Evolutionary conservation across 179 eudicot genomes (phyloP), one percentile per base, ranked within the genome.

Genomic region (Beta lomatogona): DNA sequence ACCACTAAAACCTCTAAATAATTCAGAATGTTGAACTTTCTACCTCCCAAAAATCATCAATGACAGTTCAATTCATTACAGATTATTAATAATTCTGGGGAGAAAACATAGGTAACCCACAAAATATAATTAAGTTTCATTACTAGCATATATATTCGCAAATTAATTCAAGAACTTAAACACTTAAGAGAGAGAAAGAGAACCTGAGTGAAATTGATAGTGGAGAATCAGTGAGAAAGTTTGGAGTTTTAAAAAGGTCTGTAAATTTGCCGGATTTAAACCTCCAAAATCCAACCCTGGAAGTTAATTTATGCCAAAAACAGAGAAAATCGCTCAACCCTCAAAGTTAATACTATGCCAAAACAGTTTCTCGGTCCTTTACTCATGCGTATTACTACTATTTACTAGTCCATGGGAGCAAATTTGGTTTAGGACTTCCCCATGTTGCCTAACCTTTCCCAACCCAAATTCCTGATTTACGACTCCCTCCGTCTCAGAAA

Each of bases 181-280:
- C 1, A 55, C 9, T 21, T 11, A 15, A 36, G 54, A 71, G 16
- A 11, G 52, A 69, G 6, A 14, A 16, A 18, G 5, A 48, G n/a
- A 81, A 74, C 68, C 75, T 83, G 82, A 41, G 1, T 73, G 78
- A 83, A 79, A 83, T 70, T 64, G 63, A 82, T 22, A 77, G 68
- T 16, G 75, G 52, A 53, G 68, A 44, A n/a, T 4, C 75, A 71
- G 55, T 66, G 45, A 28, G 53, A 16, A 54, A 59, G 54, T 59
- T 53, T 71, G 63, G 58, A 61, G 72, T 53, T 67, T n/a, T 21
- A 14, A 65, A 19, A 48, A 65, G 48, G 44, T 61, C 44, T 73
- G 57, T 22, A 6, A 48, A 48, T 77, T 48, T 14, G 71, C 13
- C 4, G 10, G 2, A 66, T 48, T 64, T 5, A 71, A 4, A 71